Evolutionary conservation across 495 filamentous ascomycete species (phyloP), one percentile per base, ranked within the genome.

Genomic region (Articulospora tetracladia): DNA sequence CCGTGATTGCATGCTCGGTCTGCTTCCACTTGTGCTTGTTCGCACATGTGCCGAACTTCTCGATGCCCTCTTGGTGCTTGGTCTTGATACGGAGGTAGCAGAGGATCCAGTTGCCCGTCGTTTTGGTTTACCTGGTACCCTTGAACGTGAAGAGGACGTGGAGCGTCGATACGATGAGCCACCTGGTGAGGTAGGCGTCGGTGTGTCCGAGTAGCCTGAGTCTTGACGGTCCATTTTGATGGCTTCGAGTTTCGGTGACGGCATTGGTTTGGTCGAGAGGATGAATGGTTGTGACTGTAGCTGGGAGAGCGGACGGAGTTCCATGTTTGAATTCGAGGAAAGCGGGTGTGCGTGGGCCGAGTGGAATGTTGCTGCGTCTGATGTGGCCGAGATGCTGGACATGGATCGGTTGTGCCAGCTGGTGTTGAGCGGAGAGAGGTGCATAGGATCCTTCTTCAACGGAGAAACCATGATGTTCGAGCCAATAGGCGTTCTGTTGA

Each of bases 311-410:
- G 64, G 54, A 28, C 26, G 52, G 34, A 65, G 28, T 52, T 66
- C 57, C 47, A 58, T 59, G 23, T 36, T 22, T 26, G 46, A 30
- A 11, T n/a, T 22, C 4, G 52, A 46, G 4, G 57, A 39, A 10
- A 46, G 28, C 34, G 30, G 25, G n/a, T 63, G 57, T 13, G 53
- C 63, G 28, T 63, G 48, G 48, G 66, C 66, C 4, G 66, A 66
- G 36, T 68, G 60, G 41, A 68, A 68, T 23, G 62, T 68, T 19
- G 46, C 57, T 12, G 66, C 47, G 10, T 68, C 62, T 25, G 66
- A 66, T 23, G 34, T 56, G 3, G 58, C 32, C 13, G 54, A 59
- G 19, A 63, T 53, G 26, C 54, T 63, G 39, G 62, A 65, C 24
- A 55, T 44, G 24, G 56, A 58, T 23, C 47, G 25, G 30, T 65